Evolutionary conservation across 2,329 filamentous ascomycete species (phyloP), one percentile per base, ranked within the genome.

Genomic region (Penicillium glabrum): DNA sequence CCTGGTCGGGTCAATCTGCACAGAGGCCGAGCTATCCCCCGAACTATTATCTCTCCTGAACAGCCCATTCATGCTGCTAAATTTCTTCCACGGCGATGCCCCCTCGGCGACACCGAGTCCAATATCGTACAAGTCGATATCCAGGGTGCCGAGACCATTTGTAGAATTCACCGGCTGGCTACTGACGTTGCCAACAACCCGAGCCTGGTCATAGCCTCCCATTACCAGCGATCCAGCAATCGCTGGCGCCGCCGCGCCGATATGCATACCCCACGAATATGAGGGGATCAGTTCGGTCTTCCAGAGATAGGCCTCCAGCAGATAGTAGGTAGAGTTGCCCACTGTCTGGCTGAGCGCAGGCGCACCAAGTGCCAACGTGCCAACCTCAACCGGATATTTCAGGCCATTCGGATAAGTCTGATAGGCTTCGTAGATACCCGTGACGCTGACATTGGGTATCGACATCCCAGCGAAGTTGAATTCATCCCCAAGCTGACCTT

Each of bases 191-290:
- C 75, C 74, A 2, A 75, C 35, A 9, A 77, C 61, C n/a, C 77
- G 73, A 35, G 70, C 73, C 56, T 69, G 67, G 57, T 80, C 77
- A 56, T 78, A 79, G 1, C 75, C 76, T 3, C 77, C 77, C 45
- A 77, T 71, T 19, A 70, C 64, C 6, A 79, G 63, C 0, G 77
- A 79, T 0, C 73, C 75, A 0, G 61, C 46, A 58, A 77, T 69
- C 0, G 51, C 44, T 6, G 69, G 68, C 16, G 58, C 61, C 3
- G 64, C 74, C 0, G 76, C 75, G 5, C 77, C 77, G 21, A 80
- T 76, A 53, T 79, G 77, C 72, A 79, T 68, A 16, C 72, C 69
- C 56, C 73, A 79, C 0, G 75, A 78, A 56, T 75, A 77, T 1
- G 76, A 78, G 2, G 71, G 67, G 19, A 67, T 75, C 4, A 11